Evolutionary conservation across 257 asterid species (phyloP).

Genomic region (Salvia splendens): DNA sequence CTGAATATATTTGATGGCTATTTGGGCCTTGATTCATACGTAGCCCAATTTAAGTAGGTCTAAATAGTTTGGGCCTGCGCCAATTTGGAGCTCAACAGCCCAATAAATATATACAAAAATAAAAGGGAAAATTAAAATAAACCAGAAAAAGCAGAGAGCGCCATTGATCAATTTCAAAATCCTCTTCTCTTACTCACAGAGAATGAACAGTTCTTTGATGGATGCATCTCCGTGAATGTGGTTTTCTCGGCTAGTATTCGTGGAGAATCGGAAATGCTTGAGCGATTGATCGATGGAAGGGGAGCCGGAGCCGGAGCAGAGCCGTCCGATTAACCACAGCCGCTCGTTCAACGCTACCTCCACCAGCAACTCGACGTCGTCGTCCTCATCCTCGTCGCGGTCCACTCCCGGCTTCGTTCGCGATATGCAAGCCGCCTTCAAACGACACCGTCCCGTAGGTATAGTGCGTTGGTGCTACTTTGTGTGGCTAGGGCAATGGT

Average conservation of each 20-base stretch:
- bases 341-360: conserved; percentile 50
- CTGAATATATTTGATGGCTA: neutral
- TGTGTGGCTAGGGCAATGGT: neutral
- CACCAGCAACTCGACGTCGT: conserved; percentile 52
- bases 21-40: neutral
- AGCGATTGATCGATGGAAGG: conserved; percentile 71
- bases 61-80: neutral
- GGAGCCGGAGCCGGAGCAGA: conserved; percentile 77
- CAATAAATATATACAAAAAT: neutral
- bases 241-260: conserved; percentile 9
- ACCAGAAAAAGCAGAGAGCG: conserved; percentile 29
- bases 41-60: neutral
- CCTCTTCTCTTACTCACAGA: conserved; percentile 21
- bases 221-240: conserved; percentile 29
- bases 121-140: neutral
- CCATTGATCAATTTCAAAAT: conserved; percentile 37
- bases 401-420: conserved; percentile 77
- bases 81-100: neutral
- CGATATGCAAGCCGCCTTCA: conserved; percentile 70
- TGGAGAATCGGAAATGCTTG: conserved; percentile 39
- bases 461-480: conserved; percentile 2
- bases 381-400: conserved; percentile 48
- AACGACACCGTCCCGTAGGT: conserved; percentile 85
- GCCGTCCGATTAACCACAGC: conserved; percentile 57
- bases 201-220: conserved; percentile 35